A percentile compares a stretch with the other conserved stretches of the same genome.
These are phyloP conservation scores for Hanseniaspora nectarophila DNA, from an alignment of 805 yeast genomes.

Conservation along the genomic window DNA sequence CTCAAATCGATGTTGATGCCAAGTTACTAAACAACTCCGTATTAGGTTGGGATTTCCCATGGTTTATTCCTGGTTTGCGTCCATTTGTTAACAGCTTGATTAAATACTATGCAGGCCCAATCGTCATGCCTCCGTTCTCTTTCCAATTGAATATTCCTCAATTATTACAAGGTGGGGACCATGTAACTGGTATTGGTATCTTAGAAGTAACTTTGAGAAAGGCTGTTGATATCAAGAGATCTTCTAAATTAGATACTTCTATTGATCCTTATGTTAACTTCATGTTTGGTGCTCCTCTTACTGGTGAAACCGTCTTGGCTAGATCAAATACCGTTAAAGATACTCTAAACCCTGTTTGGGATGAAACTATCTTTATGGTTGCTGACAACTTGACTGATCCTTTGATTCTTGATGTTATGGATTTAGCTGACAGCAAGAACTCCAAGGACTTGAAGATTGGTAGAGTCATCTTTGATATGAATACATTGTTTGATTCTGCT, in stretches of 20 bases:
- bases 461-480: constrained; percentile 38
- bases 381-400: constrained; percentile 72
- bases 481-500: constrained; percentile 36
- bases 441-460: constrained; percentile 72
- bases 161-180: constrained; percentile 56
- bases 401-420: constrained; percentile 57
- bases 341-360: constrained; percentile 67
- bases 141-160: constrained; percentile 89
- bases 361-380: constrained; percentile 62
- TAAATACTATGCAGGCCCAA: constrained; percentile 75
- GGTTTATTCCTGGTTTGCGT: constrained; percentile 68
- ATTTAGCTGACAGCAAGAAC: constrained; percentile 57
- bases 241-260: constrained; percentile 57
- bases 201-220: constrained; percentile 53
- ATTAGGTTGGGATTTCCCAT: constrained; percentile 76
- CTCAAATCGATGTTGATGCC: constrained; percentile 74
- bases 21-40: constrained; percentile 63
- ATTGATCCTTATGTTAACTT: constrained; percentile 81
- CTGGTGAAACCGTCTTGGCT: constrained; percentile 27
- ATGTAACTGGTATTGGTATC: constrained; percentile 80
- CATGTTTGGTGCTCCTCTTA: constrained; percentile 41
- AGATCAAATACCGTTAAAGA: constrained; percentile 58
- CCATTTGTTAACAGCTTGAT: constrained; percentile 77
- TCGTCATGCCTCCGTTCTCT: constrained; percentile 78
- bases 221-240: constrained; percentile 59